Percentiles rank a stretch among this genome's conserved stretches.
Conservation (phyloP, 1,139 yeast genomes). For the Meyerozyma smithsonii region DNA sequence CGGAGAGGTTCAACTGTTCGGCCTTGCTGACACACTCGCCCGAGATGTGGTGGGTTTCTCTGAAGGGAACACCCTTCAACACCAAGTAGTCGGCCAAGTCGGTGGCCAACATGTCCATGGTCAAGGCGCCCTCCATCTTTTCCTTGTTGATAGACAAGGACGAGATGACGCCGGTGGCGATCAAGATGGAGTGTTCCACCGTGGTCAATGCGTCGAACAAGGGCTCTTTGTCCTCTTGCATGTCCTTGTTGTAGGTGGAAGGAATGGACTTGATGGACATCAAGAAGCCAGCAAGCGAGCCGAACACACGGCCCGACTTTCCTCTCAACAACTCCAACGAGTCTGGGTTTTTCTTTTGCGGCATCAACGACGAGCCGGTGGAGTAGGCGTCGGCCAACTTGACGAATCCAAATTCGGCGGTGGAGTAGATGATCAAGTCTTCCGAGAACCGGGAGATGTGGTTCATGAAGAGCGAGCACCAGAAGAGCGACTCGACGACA, state of each 20-base stretch:
- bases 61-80: constrained; percentile 96
- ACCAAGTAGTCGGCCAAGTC: constrained; percentile 97
- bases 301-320: constrained; percentile 95
- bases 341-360: constrained; percentile 98
- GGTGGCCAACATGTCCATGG: constrained; percentile 99
- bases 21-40: constrained; percentile 95
- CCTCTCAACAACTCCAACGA: constrained; percentile 93
- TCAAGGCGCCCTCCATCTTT: constrained; percentile 80
- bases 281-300: constrained; percentile 89
- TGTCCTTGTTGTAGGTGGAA: constrained; percentile 94
- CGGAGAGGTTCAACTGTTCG: constrained; percentile 68
- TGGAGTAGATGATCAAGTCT: constrained; percentile 90
- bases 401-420: constrained; percentile 94
- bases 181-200: constrained; percentile 86
- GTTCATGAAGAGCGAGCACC: constrained; percentile 95
- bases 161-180: constrained; percentile 94
- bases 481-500: constrained; percentile 93
- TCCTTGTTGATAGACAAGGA: constrained; percentile 69
- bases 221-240: constrained; percentile 99
- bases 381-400: constrained; percentile 96
- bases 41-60: constrained; percentile 97
- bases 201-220: constrained; percentile 86
- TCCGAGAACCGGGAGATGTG: constrained; percentile 93
- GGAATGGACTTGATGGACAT: constrained; percentile 96
- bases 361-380: constrained; percentile 97